Conservation (phyloP, 1,284 basidiomycete genomes). For the Inonotus obliquus region DNA sequence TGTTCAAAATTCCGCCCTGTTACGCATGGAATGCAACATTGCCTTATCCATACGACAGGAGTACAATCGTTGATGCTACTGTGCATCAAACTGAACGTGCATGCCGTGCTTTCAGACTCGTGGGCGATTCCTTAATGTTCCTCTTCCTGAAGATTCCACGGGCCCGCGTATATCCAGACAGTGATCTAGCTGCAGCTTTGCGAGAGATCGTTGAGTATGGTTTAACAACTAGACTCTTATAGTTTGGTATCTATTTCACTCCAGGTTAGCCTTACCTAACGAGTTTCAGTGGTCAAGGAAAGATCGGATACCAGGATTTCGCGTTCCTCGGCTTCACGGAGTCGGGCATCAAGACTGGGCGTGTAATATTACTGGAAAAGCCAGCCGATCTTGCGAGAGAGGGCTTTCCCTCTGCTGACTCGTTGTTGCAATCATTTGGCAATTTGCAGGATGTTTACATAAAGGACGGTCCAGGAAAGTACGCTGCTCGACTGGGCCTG, state of each 20-base stretch:
- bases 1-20: neutral
- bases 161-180: neutral
- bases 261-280: neutral
- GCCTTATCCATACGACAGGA: neutral
- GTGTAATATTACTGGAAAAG: slow-evolving; percentile 22
- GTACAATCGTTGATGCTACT: neutral
- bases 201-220: neutral
- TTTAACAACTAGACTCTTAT: neutral
- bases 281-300: neutral
- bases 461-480: slow-evolving; percentile 25
- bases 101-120: slow-evolving; percentile 7
- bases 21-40: neutral
- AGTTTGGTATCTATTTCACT: neutral
- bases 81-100: neutral
- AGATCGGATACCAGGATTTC: neutral
- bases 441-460: slow-evolving; percentile 22
- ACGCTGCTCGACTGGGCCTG: slow-evolving; percentile 24
- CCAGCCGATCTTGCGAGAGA: slow-evolving; percentile 10
- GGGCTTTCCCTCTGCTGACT: slow-evolving; percentile 16
- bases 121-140: slow-evolving; percentile 8
- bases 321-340: slow-evolving; percentile 24
- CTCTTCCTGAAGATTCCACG: slow-evolving; percentile 4
- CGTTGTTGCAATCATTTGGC: slow-evolving; percentile 21
- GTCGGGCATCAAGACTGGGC: slow-evolving; percentile 23
- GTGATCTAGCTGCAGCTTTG: neutral